These are phyloP conservation scores for Cordyceps sp. DNA, from an alignment of 2,329 filamentous ascomycete species.

Conservation along the genomic window DNA sequence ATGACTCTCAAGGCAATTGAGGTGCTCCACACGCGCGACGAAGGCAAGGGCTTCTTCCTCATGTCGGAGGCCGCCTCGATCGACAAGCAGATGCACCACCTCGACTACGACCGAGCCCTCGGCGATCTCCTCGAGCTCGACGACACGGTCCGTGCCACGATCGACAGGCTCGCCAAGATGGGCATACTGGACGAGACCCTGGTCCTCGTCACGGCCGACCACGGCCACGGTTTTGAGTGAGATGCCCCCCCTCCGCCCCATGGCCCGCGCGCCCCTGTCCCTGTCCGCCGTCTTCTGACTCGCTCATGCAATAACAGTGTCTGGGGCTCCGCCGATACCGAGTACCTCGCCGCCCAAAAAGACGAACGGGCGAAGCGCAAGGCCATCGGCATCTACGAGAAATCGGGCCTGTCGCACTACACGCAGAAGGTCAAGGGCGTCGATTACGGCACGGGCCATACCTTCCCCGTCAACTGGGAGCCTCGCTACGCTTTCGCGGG, in stretches of 20 bases:
- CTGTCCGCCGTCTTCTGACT: background rate
- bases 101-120: constrained; percentile 75
- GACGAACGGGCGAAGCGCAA: constrained; percentile 57
- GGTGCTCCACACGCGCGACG: constrained; percentile 50
- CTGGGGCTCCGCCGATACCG: constrained; percentile 65
- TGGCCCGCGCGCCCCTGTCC: background rate
- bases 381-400: constrained; percentile 57
- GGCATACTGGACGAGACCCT: constrained; percentile 59
- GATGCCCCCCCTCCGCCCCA: constrained; percentile 3
- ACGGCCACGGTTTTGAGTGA: constrained; percentile 71
- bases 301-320: constrained; percentile 28
- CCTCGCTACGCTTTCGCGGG: constrained; percentile 67
- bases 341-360: constrained; percentile 51
- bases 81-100: constrained; percentile 77
- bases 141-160: constrained; percentile 62
- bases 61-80: constrained; percentile 78
- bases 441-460: constrained; percentile 53
- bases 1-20: constrained; percentile 83
- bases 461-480: constrained; percentile 75
- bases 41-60: constrained; percentile 64
- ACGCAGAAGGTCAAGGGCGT: constrained; percentile 32
- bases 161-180: constrained; percentile 50
- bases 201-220: constrained; percentile 69
- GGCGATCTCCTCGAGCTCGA: constrained; percentile 76
- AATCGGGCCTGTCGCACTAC: constrained; percentile 65